Conservation (phyloP, 345 rosid species). For the Eucalyptus sp. region DNA sequence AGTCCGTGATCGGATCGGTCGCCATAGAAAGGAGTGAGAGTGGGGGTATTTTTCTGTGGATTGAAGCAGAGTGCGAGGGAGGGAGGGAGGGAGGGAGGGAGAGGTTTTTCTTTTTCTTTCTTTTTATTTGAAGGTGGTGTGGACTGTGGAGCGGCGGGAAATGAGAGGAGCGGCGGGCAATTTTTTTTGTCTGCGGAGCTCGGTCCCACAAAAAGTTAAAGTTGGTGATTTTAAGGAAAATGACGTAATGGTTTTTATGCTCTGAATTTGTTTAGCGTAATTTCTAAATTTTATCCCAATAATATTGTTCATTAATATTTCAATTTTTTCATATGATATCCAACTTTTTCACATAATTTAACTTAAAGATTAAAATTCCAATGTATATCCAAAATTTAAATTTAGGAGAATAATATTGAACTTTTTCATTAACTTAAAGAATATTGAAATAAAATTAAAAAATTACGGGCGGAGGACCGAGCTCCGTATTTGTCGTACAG, state of each 20-base stretch:
- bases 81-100: not conserved
- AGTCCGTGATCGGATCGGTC: constrained; percentile 19
- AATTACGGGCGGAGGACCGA: too few relatives aligned
- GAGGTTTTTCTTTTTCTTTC: not conserved
- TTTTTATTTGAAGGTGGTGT: not conserved
- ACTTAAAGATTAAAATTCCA: too few relatives aligned
- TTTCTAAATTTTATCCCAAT: too few relatives aligned
- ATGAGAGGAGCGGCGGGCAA: not conserved
- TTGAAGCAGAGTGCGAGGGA: not conserved
- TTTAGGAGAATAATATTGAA: fast-evolving
- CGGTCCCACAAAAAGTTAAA: not conserved
- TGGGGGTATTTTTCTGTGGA: not conserved
- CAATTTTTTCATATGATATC: fast-evolving
- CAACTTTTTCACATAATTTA: not conserved
- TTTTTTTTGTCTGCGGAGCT: not conserved
- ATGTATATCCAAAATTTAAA: too few relatives aligned
- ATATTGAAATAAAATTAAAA: too few relatives aligned
- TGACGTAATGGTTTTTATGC: too few relatives aligned
- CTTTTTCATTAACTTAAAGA: fast-evolving
- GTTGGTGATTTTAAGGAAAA: too few relatives aligned
- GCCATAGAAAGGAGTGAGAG: constrained; percentile 17
- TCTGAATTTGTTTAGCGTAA: too few relatives aligned
- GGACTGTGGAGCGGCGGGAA: constrained; percentile 14
- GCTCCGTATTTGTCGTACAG: constrained; percentile 45
- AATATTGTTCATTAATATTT: too few relatives aligned